phyloP scores from a whole-genome alignment of 768 basidiomycete species.

The Tephrocybe sp. region DNA sequence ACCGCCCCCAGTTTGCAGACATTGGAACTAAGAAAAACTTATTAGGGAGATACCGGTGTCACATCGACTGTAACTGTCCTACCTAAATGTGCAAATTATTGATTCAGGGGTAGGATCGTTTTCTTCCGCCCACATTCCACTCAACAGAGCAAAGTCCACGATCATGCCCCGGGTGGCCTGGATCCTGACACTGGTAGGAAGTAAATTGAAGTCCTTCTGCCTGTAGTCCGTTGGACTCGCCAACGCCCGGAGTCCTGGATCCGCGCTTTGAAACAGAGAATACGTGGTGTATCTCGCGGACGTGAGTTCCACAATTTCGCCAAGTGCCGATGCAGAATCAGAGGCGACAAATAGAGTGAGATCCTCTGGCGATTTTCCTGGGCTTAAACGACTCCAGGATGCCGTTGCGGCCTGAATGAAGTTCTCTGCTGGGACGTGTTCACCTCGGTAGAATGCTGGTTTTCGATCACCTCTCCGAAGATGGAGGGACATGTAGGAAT shows the following conservation, averaged over 20 bases:
- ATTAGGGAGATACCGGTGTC: slow-evolving; percentile 4
- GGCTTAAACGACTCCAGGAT: slow-evolving; percentile 39
- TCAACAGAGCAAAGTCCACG: slow-evolving; percentile 67
- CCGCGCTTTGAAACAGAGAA: slow-evolving; percentile 43
- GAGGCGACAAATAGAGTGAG: slow-evolving; percentile 60
- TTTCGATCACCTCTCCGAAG: slow-evolving; percentile 62
- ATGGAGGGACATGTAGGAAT: slow-evolving; percentile 56
- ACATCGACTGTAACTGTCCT: slow-evolving; percentile 17
- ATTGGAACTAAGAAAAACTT: slow-evolving; percentile 46
- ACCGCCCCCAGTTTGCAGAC: slow-evolving; percentile 60
- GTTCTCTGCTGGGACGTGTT: slow-evolving; percentile 49
- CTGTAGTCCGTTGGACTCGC: slow-evolving; percentile 55
- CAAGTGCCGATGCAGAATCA: slow-evolving; percentile 48
- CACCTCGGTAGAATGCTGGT: slow-evolving; percentile 40
- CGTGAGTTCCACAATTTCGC: slow-evolving; percentile 43
- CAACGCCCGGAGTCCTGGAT: slow-evolving; percentile 42
- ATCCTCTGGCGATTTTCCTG: slow-evolving; percentile 17
- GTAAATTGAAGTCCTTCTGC: slow-evolving; percentile 48
- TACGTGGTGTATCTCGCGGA: slow-evolving; percentile 36
- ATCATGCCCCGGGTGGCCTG: slow-evolving; percentile 62
- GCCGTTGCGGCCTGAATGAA: slow-evolving; percentile 44
- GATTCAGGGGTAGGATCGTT: slow-evolving; percentile 49
- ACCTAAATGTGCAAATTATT: slow-evolving; percentile 62
- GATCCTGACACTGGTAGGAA: slow-evolving; percentile 41
- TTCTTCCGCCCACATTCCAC: slow-evolving; percentile 56